Base-by-base conservation (phyloP, 352 stramenopile genomes). In the Phytophthora pinifolia region DNA sequence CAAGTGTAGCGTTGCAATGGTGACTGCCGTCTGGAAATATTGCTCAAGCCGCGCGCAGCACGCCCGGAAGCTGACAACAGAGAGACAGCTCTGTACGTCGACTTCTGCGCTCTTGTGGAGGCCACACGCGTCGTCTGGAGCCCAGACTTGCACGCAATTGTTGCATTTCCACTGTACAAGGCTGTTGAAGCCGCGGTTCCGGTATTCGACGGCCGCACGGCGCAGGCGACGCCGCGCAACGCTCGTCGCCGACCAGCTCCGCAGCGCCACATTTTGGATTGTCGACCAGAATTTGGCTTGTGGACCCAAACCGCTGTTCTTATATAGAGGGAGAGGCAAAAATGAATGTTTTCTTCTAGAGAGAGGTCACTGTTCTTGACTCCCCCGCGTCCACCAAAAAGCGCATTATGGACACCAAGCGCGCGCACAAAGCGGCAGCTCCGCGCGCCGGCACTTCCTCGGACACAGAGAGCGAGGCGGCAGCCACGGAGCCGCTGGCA, bases 311-410 rank as follows among this genome's bases (percentile, higher is more conserved):
- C 12, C 15, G 1, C 15, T n/a, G 34, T 36, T 42, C 43, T 46
- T 30, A 31, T 54, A 48, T 0, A 53, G 31, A 22, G 18, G 6
- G 6, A 6, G 3, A 6, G 22, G 22, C 22, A 27, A 27, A 27
- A 27, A 27, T 3, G 22, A 27, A 41, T 13, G 17, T 32, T 53
- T 45, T 70, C 67, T 61, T 59, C 14, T 70, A 74, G 0, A 51
- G 53, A 43, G 48, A 74, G 62, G 70, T 76, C 70, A 79, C 70
- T 79, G 59, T 76, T 78, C 53, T 64, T 41, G 22, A 25, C 48
- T 63, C 62, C 51, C 65, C 44, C 50, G 37, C 30, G 9, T 45
- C 52, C 54, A 61, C 49, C 62, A 38, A 9, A 53, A 59, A 60
- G 57, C 53, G 32, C 49, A 69, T 33, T 22, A 59, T 62, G 39